Conservation (phyloP, 495 filamentous ascomycete genomes). For the Cladorrhinum samala region DNA sequence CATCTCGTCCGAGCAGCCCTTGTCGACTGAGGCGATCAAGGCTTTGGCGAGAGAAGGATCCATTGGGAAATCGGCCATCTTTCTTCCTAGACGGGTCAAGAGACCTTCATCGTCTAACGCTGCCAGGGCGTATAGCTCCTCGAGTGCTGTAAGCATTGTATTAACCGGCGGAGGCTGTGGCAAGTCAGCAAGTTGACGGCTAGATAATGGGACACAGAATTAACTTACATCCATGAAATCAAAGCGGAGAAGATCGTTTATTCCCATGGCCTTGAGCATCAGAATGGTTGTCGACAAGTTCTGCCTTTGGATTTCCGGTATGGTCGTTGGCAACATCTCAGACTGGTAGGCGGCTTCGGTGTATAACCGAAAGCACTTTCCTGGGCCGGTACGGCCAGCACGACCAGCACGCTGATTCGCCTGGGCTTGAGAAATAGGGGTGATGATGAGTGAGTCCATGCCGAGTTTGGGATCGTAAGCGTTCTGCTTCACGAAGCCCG, state of each 20-base stretch:
- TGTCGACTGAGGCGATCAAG: slow-evolving; percentile 77
- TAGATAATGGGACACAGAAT: not conserved
- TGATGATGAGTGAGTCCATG: slow-evolving; percentile 94
- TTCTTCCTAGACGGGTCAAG: slow-evolving; percentile 82
- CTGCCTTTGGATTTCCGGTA: slow-evolving; percentile 94
- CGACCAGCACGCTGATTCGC: slow-evolving; percentile 92
- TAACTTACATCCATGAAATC: slow-evolving; percentile 84
- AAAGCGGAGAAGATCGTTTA: slow-evolving; percentile 95
- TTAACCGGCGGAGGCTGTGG: slow-evolving; percentile 72
- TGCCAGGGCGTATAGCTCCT: slow-evolving; percentile 87
- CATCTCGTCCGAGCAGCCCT: slow-evolving; percentile 88
- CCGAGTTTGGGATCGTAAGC: slow-evolving; percentile 95
- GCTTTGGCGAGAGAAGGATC: slow-evolving; percentile 82
- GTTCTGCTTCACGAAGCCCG: slow-evolving; percentile 96
- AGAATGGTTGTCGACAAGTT: slow-evolving; percentile 93
- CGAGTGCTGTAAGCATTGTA: slow-evolving; percentile 92
- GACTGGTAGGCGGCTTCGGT: slow-evolving; percentile 93
- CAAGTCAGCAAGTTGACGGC: slow-evolving; percentile 1
- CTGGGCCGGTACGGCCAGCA: slow-evolving; percentile 89
- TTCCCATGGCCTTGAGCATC: slow-evolving; percentile 99
- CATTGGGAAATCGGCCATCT: slow-evolving; percentile 98
- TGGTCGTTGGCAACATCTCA: slow-evolving; percentile 93
- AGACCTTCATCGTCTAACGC: slow-evolving; percentile 96
- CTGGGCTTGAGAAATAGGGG: slow-evolving; percentile 93
- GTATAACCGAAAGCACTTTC: slow-evolving; percentile 94